phyloP scores from a whole-genome alignment of 2,329 filamentous ascomycete species.

The Arthrobotrys conoides region DNA sequence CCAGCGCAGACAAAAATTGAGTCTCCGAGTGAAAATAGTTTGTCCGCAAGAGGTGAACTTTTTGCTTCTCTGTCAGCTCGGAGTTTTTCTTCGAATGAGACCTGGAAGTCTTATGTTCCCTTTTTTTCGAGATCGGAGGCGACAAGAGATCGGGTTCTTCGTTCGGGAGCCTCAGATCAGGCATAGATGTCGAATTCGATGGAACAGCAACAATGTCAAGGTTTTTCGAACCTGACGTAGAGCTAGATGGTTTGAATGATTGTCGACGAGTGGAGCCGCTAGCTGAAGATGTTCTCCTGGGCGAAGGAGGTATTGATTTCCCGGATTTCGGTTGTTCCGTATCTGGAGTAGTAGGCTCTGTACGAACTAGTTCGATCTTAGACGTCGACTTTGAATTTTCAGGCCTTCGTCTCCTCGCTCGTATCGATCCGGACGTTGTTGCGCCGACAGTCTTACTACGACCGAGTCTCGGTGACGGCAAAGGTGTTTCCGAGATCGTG shows the following conservation, averaged over 20 bases:
- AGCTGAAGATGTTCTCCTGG: slow-evolving; percentile 48
- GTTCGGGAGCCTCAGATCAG: slow-evolving; percentile 61
- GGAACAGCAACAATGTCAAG: slow-evolving; percentile 40
- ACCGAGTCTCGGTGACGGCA: slow-evolving; percentile 73
- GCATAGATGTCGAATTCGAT: slow-evolving; percentile 63
- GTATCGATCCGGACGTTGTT: slow-evolving; percentile 68
- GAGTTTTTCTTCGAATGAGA: slow-evolving; percentile 36
- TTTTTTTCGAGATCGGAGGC: slow-evolving; percentile 62
- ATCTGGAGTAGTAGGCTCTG: slow-evolving; percentile 49
- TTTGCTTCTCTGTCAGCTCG: slow-evolving; percentile 76
- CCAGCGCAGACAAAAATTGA: slow-evolving; percentile 82
- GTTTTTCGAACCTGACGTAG: slow-evolving; percentile 27
- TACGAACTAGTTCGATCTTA: slow-evolving; percentile 42
- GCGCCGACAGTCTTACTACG: slow-evolving; percentile 79
- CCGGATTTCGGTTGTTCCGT: slow-evolving; percentile 48
- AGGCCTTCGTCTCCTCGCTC: slow-evolving; percentile 65
- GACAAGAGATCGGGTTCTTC: slow-evolving; percentile 61
- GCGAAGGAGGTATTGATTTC: slow-evolving; percentile 60
- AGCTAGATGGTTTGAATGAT: slow-evolving; percentile 39
- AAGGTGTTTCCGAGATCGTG: slow-evolving; percentile 73
- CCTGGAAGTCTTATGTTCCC: slow-evolving; percentile 54
- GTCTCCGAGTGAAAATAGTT: slow-evolving; percentile 88
- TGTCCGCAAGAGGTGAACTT: slow-evolving; percentile 79
- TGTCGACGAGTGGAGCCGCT: slow-evolving; percentile 42
- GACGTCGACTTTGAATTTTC: slow-evolving; percentile 64